phyloP scores from a whole-genome alignment of 495 filamentous ascomycete genomes.

The Aspergillus carlsbadensis region DNA sequence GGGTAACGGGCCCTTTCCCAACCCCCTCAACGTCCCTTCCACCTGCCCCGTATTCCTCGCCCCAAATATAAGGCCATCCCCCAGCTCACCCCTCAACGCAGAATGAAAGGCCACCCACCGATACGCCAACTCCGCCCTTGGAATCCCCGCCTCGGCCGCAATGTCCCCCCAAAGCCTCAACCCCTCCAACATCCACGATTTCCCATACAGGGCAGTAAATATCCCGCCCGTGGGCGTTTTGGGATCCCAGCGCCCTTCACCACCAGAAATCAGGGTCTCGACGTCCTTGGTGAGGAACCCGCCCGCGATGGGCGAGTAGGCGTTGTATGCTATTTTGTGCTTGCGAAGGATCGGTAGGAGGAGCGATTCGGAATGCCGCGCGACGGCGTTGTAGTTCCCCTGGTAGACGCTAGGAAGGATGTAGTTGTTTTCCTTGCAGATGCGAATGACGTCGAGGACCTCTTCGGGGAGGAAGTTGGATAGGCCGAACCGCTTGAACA shows the following conservation, averaged over 20 bases:
- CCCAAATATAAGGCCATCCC: conserved; percentile 57
- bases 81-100: conserved; percentile 41
- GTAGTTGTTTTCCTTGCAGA: conserved; percentile 41
- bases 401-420: conserved; percentile 50
- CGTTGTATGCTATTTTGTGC: conserved; percentile 45
- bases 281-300: conserved; percentile 47
- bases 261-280: conserved; percentile 19
- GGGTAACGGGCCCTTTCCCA: conserved; percentile 50
- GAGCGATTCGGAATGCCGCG: conserved; percentile 38
- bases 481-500: conserved; percentile 43
- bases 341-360: conserved; percentile 45
- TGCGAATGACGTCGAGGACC: conserved; percentile 40
- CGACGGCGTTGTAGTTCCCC: conserved; percentile 46
- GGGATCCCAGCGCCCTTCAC: conserved; percentile 40
- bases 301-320: conserved; percentile 48
- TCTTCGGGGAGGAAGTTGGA: conserved; percentile 46
- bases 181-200: conserved; percentile 33
- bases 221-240: conserved; percentile 27
- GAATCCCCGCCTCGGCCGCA: conserved; percentile 38
- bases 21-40: conserved; percentile 43
- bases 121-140: conserved; percentile 51
- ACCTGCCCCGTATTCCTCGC: conserved; percentile 49
- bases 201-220: conserved; percentile 44
- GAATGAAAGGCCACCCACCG: conserved; percentile 58
- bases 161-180: conserved; percentile 47